Base-by-base conservation (phyloP, 495 filamentous ascomycete species). In the Podospora fimiseda region DNA sequence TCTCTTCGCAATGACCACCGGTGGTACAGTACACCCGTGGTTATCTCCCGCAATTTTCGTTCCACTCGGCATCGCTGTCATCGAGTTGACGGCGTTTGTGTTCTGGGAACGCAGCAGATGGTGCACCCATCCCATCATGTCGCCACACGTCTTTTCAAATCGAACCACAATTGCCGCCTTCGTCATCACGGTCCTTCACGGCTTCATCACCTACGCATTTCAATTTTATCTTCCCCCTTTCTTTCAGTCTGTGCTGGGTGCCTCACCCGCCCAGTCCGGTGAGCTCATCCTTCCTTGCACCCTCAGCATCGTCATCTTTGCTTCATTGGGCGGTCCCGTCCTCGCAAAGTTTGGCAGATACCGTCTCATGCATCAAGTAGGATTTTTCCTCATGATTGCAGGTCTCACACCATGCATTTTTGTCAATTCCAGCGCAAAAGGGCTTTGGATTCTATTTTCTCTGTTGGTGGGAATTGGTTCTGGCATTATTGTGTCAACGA, bases 171-270 rank as follows among this genome's bases (percentile, higher is more conserved):
- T 60, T 1, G 60, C 65, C 13, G 64, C 57, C 36, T 53, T 65
- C n/a, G 27, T 37, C 33, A 41, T 65, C 45, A 65, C 62, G n/a
- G 27, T 52, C n/a, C 24, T 65, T 41, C 62, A 65, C 47, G 62
- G 62, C 36, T 65, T 65, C 36, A 33, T 65, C 33, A 65, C 62
- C 3, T 62, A 65, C 38, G 75, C 68, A 61, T 65, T 64, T 22
- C 61, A 65, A 27, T 77, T 71, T 57, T 80, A 79, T 59, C 58
- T 77, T 0, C 71, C 75, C 0, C 61, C 79, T 2, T 80, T 76
- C 58, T 79, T 79, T 64, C 74, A 76, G 40, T 61, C 63, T 2
- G 63, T 76, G 6, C 60, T 70, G 1, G 56, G 57, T 0, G 55
- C 57, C 5, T 61, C 63, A 2, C 62, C 74, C 3, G 57, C 57